Conservation (phyloP, 148 eudicot genomes). For the Cornus florida region DNA sequence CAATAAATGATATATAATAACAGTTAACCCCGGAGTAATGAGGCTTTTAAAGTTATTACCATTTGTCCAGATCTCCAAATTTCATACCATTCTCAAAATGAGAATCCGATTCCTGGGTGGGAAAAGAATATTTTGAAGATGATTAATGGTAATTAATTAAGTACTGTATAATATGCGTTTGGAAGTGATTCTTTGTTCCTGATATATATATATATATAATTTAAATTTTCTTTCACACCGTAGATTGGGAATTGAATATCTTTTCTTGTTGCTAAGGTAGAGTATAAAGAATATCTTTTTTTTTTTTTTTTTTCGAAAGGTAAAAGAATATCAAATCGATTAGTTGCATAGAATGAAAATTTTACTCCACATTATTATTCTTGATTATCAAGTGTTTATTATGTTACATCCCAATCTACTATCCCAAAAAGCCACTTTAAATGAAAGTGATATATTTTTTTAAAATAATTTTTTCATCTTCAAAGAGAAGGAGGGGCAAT, state of each 20-base stretch:
- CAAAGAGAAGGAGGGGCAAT: too few species aligned
- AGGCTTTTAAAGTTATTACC: too few species aligned
- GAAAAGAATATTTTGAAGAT: constrained; percentile 14
- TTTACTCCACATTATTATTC: not conserved
- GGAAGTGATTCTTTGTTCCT: constrained; percentile 8
- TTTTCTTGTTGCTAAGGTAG: constrained; percentile 3
- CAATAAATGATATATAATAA: too few species aligned
- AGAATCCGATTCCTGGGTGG: not conserved
- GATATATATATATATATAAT: not conserved
- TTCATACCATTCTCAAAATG: too few species aligned
- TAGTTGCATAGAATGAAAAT: not conserved
- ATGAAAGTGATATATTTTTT: too few species aligned
- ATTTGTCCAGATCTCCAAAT: too few species aligned
- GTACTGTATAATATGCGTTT: constrained; percentile 1
- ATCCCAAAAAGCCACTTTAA: too few species aligned
- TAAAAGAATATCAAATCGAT: not conserved
- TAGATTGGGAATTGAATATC: constrained; percentile 11
- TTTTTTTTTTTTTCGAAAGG: too few species aligned
- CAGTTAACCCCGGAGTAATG: too few species aligned
- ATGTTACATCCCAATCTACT: too few species aligned
- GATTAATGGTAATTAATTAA: not conserved
- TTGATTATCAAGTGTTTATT: too few species aligned
- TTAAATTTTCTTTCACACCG: not conserved
- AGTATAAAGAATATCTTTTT: not conserved
- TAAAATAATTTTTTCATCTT: too few species aligned